Base-by-base conservation (phyloP, 805 yeast genomes). In the Komagataella mondaviorum region DNA sequence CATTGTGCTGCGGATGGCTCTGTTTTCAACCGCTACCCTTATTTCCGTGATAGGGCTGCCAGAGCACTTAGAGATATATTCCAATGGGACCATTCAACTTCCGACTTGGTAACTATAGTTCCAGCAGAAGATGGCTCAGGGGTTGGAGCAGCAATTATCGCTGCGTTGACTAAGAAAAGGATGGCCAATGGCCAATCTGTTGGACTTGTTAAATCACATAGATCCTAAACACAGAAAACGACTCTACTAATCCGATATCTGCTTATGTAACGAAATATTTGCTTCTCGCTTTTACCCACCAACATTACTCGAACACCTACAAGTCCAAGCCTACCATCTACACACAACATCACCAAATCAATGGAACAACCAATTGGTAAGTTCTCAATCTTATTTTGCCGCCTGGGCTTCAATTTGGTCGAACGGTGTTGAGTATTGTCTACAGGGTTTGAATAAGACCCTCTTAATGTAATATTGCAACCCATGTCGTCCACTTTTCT, bases 71-170 rank as follows among this genome's bases (percentile, higher is more conserved):
- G 82, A 68, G 97, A 89, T 64, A 88, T 91, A 60, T 87, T 88
- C 63, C 91, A 74, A 57, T 91, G 96, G 96, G 54, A 56, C 16
- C 45, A 55, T 30, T 51, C 46, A 30, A 53, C 56, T n/a, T 52
- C 53, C 17, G 58, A 58, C 30, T 57, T 55, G 49, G 59, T 63
- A 24, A 70, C 76, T 56, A 81, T 90, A 59, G 87, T 84, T 45
- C 86, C 95, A 53, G 98, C 99, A 57, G 96, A 91, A 72, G 99
- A 93, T 72, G 99, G 99, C 61, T 85, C 93, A 44, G 98, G 98
- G 73, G 96, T 88, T 49, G 99, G 99, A 65, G 99, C 99, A 52
- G 99, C 98, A 50, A 78, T 91, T 61, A 91, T 93, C 70, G 98
- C 99, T 51, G 97, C 98, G 47, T 78, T 91, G 68, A 85, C 98